A percentile compares a stretch with the other conserved stretches of the same genome.
Evolutionary conservation across 2,329 filamentous ascomycete genomes (phyloP).

Genomic region (Pyricularia grisea): DNA sequence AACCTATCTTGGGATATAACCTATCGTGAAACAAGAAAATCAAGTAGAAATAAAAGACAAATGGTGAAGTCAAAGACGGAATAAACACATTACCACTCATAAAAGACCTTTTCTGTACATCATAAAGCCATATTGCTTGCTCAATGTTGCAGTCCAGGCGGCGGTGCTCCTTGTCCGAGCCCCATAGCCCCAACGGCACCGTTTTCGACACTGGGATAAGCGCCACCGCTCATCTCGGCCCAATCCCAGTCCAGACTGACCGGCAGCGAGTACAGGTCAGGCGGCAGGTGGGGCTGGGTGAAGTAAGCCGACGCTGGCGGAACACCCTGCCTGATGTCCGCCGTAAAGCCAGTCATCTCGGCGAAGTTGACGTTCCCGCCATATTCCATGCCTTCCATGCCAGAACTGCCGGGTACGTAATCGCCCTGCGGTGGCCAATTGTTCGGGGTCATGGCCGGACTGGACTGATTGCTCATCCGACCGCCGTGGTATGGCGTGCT

Average conservation of each 20-base stretch:
- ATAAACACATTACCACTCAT: background rate
- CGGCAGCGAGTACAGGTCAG: constrained; percentile 90
- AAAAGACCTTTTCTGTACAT: background rate
- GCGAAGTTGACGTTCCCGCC: constrained; percentile 29
- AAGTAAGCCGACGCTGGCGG: constrained; percentile 31
- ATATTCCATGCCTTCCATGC: constrained; percentile 1
- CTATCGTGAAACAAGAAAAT: background rate
- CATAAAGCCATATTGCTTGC: background rate
- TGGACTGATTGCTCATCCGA: constrained; percentile 27
- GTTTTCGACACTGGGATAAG: constrained; percentile 55
- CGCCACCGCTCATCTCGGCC: constrained; percentile 58
- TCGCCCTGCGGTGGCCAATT: constrained; percentile 26
- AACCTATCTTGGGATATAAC: background rate
- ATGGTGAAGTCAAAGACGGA: background rate
- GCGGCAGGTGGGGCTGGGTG: constrained; percentile 81
- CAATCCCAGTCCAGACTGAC: constrained; percentile 92
- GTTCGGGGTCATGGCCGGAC: constrained; percentile 32
- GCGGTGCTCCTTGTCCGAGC: background rate
- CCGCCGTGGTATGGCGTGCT: constrained; percentile 27
- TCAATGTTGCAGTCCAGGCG: background rate
- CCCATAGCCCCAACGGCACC: constrained; percentile 33
- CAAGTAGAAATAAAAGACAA: background rate
- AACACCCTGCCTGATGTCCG: constrained; percentile 19
- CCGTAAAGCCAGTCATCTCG: constrained; percentile 34
- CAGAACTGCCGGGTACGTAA: background rate